A percentile compares a stretch with the other conserved stretches of the same genome.
Conservation (phyloP, 441 rosid species). For the Iberis amara region DNA sequence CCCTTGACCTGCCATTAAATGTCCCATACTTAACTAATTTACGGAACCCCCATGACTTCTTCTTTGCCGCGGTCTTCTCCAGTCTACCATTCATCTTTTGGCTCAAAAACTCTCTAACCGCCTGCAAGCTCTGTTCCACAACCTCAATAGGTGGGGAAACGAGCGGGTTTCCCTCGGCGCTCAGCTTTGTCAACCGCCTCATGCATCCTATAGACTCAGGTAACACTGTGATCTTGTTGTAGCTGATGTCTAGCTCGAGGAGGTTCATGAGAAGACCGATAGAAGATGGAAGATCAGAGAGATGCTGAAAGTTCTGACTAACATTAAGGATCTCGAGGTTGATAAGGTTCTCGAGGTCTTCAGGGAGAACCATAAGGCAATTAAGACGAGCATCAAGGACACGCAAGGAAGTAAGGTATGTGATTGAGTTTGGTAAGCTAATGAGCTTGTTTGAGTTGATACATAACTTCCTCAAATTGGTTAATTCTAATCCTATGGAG, state of each 20-base stretch:
- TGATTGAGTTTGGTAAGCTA: constrained; percentile 47
- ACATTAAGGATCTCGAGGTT: constrained; percentile 60
- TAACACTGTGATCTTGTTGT: constrained; percentile 52
- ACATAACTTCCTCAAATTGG: constrained; percentile 50
- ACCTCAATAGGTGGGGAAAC: constrained; percentile 63
- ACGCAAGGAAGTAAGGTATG: constrained; percentile 48
- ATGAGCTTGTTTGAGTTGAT: constrained; percentile 64
- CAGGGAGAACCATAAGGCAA: constrained; percentile 57
- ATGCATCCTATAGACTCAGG: constrained; percentile 71
- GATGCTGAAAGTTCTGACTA: constrained; percentile 70
- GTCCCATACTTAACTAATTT: constrained; percentile 55
- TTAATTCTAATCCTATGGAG: constrained; percentile 50
- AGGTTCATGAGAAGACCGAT: constrained; percentile 65
- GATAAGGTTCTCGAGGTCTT: constrained; percentile 59
- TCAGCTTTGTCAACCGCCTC: constrained; percentile 51
- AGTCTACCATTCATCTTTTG: constrained; percentile 47
- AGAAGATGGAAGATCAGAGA: constrained; percentile 49
- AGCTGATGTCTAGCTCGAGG: constrained; percentile 57
- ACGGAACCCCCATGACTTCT: constrained; percentile 56
- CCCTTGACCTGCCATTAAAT: constrained; percentile 35
- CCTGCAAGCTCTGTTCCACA: constrained; percentile 41
- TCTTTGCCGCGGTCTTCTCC: constrained; percentile 32
- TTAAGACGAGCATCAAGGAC: constrained; percentile 69
- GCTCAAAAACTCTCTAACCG: constrained; percentile 56
- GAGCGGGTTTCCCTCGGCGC: constrained; percentile 65